A percentile compares a stretch with the other conserved stretches of the same genome.
Evolutionary conservation across 2,329 filamentous ascomycete species (phyloP).

Genomic region (Pseudonectria buxi): DNA sequence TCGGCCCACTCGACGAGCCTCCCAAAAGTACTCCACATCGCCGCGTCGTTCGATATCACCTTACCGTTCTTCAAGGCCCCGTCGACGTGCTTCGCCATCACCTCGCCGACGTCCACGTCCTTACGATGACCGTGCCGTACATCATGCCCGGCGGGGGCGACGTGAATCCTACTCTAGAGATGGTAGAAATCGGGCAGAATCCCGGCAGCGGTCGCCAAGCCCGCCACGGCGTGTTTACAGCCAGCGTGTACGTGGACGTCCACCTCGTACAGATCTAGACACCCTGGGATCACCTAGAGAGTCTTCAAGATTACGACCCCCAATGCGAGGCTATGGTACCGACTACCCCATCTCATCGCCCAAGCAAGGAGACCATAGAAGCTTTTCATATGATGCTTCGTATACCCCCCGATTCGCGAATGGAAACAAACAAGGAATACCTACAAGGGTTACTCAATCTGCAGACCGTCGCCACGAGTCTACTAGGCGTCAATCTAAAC

Average conservation of each 20-base stretch:
- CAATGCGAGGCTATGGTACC: constrained; percentile 5
- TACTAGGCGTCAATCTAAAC: constrained; percentile 5
- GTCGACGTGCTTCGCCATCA: too few relatives aligned
- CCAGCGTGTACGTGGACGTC: constrained; percentile 1
- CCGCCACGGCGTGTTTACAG: constrained; percentile 7
- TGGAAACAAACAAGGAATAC: constrained; percentile 2
- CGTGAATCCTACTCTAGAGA: not conserved
- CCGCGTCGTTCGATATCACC: too few relatives aligned
- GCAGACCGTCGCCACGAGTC: constrained; percentile 10
- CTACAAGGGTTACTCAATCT: constrained; percentile 5
- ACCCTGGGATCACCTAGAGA: constrained; percentile 2
- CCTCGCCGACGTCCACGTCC: too few relatives aligned
- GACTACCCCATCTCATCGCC: constrained; percentile 10
- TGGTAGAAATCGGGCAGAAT: not conserved
- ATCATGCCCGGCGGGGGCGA: constrained; percentile 9
- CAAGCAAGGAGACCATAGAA: constrained; percentile 7
- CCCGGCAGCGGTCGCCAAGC: constrained; percentile 1
- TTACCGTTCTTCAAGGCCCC: too few relatives aligned
- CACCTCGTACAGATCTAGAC: constrained; percentile 1
- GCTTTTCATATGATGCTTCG: constrained; percentile 12
- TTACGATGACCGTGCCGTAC: not conserved
- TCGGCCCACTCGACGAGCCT: too few relatives aligned
- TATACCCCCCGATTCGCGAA: constrained; percentile 5
- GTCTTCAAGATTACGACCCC: constrained; percentile 5
- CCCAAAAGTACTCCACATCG: too few relatives aligned